Evolutionary conservation across 2,329 filamentous ascomycete genomes (phyloP), one percentile per base, ranked within the genome.

Genomic region (Colletotrichum euphorbiae): DNA sequence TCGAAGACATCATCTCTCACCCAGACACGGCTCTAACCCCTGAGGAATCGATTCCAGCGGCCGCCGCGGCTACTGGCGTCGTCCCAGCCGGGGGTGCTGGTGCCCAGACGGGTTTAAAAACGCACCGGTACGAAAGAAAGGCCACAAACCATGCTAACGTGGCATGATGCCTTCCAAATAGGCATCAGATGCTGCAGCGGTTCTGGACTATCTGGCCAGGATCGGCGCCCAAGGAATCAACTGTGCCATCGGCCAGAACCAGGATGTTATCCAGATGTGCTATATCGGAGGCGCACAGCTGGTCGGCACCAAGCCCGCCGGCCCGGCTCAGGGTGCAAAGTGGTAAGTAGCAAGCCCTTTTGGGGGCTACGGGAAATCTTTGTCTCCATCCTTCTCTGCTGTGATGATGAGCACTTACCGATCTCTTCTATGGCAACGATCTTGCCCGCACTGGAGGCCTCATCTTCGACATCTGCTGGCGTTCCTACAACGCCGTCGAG

Each of bases 1-100:
- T 62, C 38, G 59, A 62, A 13, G 48, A 62, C 59, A 62, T 62
- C 36, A 62, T 62, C 50, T 48, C 59, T 21, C 45, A 55, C 48
- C 59, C 59, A 8, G 48, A 62, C 4, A 62, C 50, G 24, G 48
- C 50, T 33, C 50, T 62, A 6, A 55, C 36, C 38, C 59, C 59
- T 40, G 50, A 62, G 31, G 38, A 62, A 2, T 48, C 59, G 7
- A n/a, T 62, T 28, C 38, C 50, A 13, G 59, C 59, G 9, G 55
- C 55, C 1, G 9, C 33, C 21, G 17, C 40, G 24, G 55, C 42
- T 42, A 0, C 0, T 12, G 0, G 46, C 0, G 55, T 55, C 48
- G 11, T 31, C 38, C 45, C 59, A 0, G 51, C 48, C 1, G 36
- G 48, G 8, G n/a, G n/a, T n/a, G n/a, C n/a, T 12, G 12, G 46